Evolutionary conservation across 805 yeast species (phyloP).

Genomic region (Metschnikowia santaceciliae): DNA sequence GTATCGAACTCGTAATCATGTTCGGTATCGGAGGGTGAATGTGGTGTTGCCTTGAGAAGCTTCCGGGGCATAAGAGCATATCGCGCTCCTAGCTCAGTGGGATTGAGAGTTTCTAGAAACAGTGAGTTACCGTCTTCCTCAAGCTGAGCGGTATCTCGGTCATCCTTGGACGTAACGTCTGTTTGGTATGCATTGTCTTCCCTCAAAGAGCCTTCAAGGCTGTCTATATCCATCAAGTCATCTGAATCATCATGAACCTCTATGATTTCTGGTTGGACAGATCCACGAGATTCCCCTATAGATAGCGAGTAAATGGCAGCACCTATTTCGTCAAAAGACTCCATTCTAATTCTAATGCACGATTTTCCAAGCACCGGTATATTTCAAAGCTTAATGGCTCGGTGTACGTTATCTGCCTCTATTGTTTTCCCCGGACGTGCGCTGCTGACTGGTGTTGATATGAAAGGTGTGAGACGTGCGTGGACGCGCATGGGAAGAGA

Average conservation of each 20-base stretch:
- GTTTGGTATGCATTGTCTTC: neutral
- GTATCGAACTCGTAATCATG: constrained; percentile 29
- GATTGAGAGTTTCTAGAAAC: constrained; percentile 26
- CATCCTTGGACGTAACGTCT: neutral
- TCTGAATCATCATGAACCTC: constrained; percentile 2
- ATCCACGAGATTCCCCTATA: constrained; percentile 4
- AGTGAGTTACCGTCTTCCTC: constrained; percentile 8
- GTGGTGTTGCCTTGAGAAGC: constrained; percentile 21
- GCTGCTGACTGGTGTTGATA: neutral
- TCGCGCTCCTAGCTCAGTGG: constrained; percentile 40
- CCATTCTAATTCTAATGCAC: constrained; percentile 1
- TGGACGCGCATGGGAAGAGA: neutral
- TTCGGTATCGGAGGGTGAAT: neutral
- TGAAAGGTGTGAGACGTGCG: neutral
- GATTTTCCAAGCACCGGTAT: neutral
- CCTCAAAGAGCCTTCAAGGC: neutral
- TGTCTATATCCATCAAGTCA: constrained; percentile 25
- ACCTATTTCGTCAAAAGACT: constrained; percentile 15
- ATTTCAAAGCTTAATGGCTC: neutral
- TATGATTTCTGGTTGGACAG: neutral
- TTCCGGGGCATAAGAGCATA: constrained; percentile 32
- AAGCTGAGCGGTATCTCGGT: neutral
- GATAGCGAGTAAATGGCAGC: constrained; percentile 15
- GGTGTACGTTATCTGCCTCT: neutral
- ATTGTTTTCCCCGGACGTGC: neutral